phyloP scores from a whole-genome alignment of 352 stramenopile species.

The Phytophthora hybrid region DNA sequence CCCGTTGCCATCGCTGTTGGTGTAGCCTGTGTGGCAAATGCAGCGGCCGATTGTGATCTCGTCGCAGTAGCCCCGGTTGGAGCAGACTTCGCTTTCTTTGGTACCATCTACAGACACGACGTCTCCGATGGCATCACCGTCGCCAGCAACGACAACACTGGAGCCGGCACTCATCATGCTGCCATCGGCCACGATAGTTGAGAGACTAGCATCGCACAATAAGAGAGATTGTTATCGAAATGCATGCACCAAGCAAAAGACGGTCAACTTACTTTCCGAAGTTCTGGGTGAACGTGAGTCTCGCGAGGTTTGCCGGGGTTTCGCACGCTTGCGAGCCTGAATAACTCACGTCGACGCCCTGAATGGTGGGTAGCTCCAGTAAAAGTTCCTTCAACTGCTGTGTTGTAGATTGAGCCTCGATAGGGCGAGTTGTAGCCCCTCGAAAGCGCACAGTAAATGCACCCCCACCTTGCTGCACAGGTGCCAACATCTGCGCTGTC shows the following conservation, averaged over 20 bases:
- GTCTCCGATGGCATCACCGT: slow-evolving; percentile 15
- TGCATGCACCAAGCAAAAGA: background rate
- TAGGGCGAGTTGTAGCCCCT: slow-evolving; percentile 69
- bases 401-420: slow-evolving; percentile 53
- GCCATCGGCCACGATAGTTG: slow-evolving; percentile 60
- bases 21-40: slow-evolving; percentile 70
- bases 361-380: slow-evolving; percentile 55
- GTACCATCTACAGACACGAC: slow-evolving; percentile 58
- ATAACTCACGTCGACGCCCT: slow-evolving; percentile 63
- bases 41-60: slow-evolving; percentile 66
- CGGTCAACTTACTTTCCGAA: slow-evolving; percentile 72
- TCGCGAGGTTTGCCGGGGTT: slow-evolving; percentile 67
- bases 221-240: slow-evolving; percentile 7
- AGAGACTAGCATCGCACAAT: slow-evolving; percentile 44
- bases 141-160: slow-evolving; percentile 41
- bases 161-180: slow-evolving; percentile 43
- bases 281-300: slow-evolving; percentile 82
- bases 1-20: slow-evolving; percentile 71
- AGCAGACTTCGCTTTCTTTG: slow-evolving; percentile 78
- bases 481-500: slow-evolving; percentile 50
- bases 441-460: slow-evolving; percentile 69
- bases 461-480: slow-evolving; percentile 55
- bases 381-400: slow-evolving; percentile 48
- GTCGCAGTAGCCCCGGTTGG: slow-evolving; percentile 69
- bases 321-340: slow-evolving; percentile 69